Percentiles rank a stretch among this genome's conserved stretches.
These are phyloP conservation scores for Acanthamoeba lenticulata DNA, from an alignment of 208 protist species.

Conservation along the genomic window DNA sequence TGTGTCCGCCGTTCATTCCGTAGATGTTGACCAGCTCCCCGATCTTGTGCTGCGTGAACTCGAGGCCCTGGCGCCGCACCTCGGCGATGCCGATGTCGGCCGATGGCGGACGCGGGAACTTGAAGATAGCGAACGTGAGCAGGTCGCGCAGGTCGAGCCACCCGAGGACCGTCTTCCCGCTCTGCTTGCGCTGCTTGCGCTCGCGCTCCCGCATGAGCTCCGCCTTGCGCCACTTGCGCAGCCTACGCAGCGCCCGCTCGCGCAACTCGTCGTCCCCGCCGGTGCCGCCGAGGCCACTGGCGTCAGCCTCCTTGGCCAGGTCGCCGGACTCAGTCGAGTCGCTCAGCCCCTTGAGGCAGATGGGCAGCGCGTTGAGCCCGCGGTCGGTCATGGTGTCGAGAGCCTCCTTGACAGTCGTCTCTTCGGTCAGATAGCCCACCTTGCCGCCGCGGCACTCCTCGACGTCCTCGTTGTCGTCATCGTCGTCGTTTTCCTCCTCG, in stretches of 20 bases:
- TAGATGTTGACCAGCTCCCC: constrained; percentile 44
- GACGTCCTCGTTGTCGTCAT: neutral
- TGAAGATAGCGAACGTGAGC: constrained; percentile 47
- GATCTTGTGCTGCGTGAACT: constrained; percentile 59
- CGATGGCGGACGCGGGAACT: constrained; percentile 31
- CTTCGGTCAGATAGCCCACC: constrained; percentile 12
- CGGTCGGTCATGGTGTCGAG: constrained; percentile 17
- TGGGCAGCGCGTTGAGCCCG: constrained; percentile 11
- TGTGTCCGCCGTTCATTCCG: constrained; percentile 6
- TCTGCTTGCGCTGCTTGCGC: constrained; percentile 14
- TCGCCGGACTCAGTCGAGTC: neutral
- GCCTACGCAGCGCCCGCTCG: neutral
- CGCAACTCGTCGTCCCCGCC: neutral
- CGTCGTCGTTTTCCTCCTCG: neutral
- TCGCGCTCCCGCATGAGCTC: constrained; percentile 27
- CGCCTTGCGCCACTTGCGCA: constrained; percentile 55
- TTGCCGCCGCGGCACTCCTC: neutral
- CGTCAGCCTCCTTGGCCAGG: neutral
- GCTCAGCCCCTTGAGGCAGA: constrained; percentile 24
- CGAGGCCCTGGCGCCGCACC: constrained; percentile 3
- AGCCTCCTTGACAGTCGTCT: constrained; percentile 51
- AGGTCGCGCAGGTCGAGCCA: constrained; percentile 49
- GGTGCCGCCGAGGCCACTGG: no score
- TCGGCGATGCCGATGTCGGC: constrained; percentile 24
- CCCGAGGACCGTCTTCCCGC: constrained; percentile 38